phyloP scores from a whole-genome alignment of 2,329 filamentous ascomycete species.

The Fusarium protoensiforme region DNA sequence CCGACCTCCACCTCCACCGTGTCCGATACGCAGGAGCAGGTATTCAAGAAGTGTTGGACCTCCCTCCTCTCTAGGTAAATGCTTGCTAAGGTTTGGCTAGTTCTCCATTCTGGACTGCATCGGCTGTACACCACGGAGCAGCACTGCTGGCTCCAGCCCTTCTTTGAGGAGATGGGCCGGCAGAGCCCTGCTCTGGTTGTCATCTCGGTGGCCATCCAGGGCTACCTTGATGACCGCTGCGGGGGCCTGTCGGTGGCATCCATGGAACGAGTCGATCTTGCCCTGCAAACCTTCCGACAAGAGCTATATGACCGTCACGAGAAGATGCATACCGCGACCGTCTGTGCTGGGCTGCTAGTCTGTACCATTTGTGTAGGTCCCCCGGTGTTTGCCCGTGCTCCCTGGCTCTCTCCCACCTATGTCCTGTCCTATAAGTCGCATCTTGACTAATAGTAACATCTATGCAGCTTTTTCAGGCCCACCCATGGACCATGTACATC shows the following conservation, averaged over 20 bases:
- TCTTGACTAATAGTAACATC: background rate
- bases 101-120: constrained; percentile 32
- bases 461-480: constrained; percentile 34
- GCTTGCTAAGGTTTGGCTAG: constrained; percentile 17
- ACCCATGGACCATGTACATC: constrained; percentile 38
- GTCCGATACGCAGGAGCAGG: constrained; percentile 18
- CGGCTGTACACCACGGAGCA: constrained; percentile 37
- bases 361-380: constrained; percentile 38
- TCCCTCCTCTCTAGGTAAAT: constrained; percentile 12
- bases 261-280: constrained; percentile 36
- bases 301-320: constrained; percentile 31
- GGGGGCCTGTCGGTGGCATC: constrained; percentile 33
- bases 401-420: background rate
- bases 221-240: constrained; percentile 32
- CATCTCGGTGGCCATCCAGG: constrained; percentile 36
- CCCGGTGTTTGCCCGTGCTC: background rate
- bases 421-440: background rate
- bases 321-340: constrained; percentile 28
- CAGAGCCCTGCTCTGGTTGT: constrained; percentile 36
- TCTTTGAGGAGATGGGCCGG: constrained; percentile 38
- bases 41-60: constrained; percentile 33
- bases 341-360: constrained; percentile 35
- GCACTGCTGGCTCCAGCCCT: constrained; percentile 35
- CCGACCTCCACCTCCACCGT: constrained; percentile 3
- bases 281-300: constrained; percentile 36